Conservation (phyloP, 768 basidiomycete genomes). For the Chalciporus chontae region DNA sequence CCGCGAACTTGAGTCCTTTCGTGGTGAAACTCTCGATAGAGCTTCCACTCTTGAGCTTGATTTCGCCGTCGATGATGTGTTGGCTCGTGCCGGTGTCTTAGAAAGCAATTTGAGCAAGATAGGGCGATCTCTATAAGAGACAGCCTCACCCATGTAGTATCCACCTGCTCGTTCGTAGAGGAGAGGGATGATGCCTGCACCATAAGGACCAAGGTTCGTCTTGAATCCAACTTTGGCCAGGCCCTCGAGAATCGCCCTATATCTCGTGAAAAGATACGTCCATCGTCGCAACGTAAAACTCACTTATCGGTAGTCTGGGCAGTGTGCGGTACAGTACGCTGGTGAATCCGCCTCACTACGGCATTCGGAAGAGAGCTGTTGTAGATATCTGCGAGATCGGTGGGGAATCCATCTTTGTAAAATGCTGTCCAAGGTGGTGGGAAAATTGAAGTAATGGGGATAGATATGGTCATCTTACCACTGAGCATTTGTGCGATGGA, state of each 20-base stretch:
- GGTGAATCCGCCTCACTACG: constrained; percentile 14
- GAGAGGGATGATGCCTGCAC: constrained; percentile 31
- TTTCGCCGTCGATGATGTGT: constrained; percentile 43
- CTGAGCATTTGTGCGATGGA: constrained; percentile 6
- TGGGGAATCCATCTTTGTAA: constrained; percentile 21
- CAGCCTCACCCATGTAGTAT: constrained; percentile 36
- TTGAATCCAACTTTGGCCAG: constrained; percentile 38
- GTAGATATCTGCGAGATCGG: constrained; percentile 21
- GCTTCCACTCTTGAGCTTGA: constrained; percentile 48
- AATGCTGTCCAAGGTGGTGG: neutral
- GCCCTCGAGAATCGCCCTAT: constrained; percentile 37
- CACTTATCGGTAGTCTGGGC: constrained; percentile 28
- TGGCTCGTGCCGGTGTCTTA: constrained; percentile 40
- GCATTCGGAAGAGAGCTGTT: constrained; percentile 14
- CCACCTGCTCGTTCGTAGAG: constrained; percentile 33
- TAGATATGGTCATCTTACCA: constrained; percentile 4
- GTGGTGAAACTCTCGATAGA: constrained; percentile 29
- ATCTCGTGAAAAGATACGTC: neutral
- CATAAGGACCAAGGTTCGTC: constrained; percentile 33
- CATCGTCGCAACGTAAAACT: neutral
- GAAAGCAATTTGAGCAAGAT: neutral
- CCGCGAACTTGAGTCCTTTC: constrained; percentile 28
- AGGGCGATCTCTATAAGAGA: neutral
- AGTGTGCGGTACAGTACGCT: constrained; percentile 13
- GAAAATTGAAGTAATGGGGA: neutral